Evolutionary conservation across 768 basidiomycete genomes (phyloP).

Genomic region (Naganishia onofrii): DNA sequence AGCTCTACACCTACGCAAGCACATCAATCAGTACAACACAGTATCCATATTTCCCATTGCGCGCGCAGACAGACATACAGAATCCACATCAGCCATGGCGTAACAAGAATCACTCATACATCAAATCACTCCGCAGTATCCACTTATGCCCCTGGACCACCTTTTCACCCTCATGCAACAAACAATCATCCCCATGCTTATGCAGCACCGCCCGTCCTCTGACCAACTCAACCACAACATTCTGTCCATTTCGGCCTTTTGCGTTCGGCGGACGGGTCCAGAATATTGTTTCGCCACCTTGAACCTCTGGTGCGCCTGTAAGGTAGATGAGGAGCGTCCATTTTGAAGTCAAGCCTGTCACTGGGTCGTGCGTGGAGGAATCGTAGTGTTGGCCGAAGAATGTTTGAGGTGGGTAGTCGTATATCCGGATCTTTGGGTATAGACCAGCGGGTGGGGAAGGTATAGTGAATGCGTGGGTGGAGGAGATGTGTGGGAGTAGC

Average conservation of each 20-base stretch:
- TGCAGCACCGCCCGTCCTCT: conserved; percentile 29
- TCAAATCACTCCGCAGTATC: conserved; percentile 28
- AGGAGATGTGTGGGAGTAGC: no score
- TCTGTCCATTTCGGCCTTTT: conserved; percentile 17
- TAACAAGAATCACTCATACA: conserved; percentile 17
- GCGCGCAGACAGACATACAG: neutral
- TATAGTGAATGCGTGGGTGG: neutral
- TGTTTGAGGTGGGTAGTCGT: conserved; percentile 28
- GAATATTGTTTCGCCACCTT: neutral
- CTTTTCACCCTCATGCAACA: conserved; percentile 30
- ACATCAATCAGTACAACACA: no score
- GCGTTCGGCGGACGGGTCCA: conserved; percentile 9
- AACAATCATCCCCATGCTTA: conserved; percentile 30
- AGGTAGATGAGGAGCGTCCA: conserved; percentile 32
- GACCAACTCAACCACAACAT: neutral
- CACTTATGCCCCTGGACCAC: conserved; percentile 27
- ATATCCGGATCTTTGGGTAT: conserved; percentile 29
- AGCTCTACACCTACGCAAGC: no score
- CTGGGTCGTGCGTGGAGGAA: conserved; percentile 7
- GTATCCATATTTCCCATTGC: no score
- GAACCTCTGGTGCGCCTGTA: conserved; percentile 11
- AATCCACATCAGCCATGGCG: neutral
- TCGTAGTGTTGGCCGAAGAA: conserved; percentile 32
- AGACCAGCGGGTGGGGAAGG: conserved; percentile 1
- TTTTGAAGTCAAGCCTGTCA: neutral